Evolutionary conservation across 441 rosid genomes (phyloP), one percentile per base, ranked within the genome.

Genomic region (Hura crepitans): DNA sequence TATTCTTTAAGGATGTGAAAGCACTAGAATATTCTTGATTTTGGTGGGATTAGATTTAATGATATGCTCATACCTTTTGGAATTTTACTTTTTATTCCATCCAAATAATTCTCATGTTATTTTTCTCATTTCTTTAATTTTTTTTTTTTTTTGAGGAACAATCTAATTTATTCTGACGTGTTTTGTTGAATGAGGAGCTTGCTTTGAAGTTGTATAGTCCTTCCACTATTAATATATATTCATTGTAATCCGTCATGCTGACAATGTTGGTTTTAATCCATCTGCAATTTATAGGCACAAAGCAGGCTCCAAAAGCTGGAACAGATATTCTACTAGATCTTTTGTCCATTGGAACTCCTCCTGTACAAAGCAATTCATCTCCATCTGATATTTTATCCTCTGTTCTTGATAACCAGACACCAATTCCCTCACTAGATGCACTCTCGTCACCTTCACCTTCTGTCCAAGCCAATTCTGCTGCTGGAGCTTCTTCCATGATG

Each of bases 311-410:
- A 62, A 90, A 81, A 81, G 85, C 88, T 33, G 87, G 88, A 70
- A 74, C 96, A 47, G 97, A 96, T 84, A 87, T 85, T 77, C 86
- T 96, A 53, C 75, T 93, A 72, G 98, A 89, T 85, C 88, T 93
- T 65, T 78, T 93, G 78, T 93, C 99, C 56, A 86, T 93, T 73
- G 98, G 97, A 81, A 78, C 91, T 47, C 77, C 85, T 69, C 86
- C 96, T 25, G 81, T 71, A 50, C 91, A 81, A 74, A 86, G 68
- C 81, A 83, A 65, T 76, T 74, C 91, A 75, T 70, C 90, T 70
- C 65, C 84, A 27, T 18, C 76, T 68, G 96, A 84, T 74, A 81
- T 89, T 45, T 78, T 89, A 80, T 86, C 89, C 74, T 72, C 85
- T 63, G 74, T 71, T 77, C 81, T 79, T 72, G 75, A 74, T 17